These are phyloP conservation scores for Clathrospora elynae DNA, from an alignment of 2,329 filamentous ascomycete genomes.

Conservation along the genomic window DNA sequence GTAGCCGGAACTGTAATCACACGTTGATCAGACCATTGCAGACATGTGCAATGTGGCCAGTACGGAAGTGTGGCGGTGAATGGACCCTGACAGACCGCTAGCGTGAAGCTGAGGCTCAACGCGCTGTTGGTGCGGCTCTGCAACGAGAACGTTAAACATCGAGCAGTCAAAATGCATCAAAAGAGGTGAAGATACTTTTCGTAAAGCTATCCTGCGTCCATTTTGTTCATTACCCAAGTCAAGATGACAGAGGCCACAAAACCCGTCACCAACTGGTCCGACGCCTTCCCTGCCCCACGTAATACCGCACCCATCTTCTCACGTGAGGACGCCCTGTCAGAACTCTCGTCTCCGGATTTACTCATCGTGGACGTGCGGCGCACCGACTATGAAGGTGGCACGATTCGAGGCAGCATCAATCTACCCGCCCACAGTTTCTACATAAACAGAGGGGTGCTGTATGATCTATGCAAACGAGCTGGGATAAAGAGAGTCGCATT, in stretches of 20 bases:
- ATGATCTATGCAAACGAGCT: constrained; percentile 52
- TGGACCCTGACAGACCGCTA: constrained; percentile 19
- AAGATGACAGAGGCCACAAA: constrained; percentile 29
- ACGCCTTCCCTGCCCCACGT: constrained; percentile 50
- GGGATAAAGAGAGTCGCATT: constrained; percentile 55
- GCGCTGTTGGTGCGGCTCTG: constrained; percentile 13
- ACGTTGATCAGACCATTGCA: constrained; percentile 38
- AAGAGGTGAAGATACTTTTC: no score
- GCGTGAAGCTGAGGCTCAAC: constrained; percentile 17
- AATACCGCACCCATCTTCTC: constrained; percentile 48
- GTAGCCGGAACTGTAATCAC: constrained; percentile 38
- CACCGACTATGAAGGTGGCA: constrained; percentile 55
- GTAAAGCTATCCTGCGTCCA: no score
- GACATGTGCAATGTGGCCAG: constrained; percentile 42
- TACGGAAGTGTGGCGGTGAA: constrained; percentile 30
- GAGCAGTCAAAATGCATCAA: no score
- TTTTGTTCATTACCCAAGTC: no score
- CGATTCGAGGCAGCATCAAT: constrained; percentile 54
- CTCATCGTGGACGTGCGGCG: constrained; percentile 54
- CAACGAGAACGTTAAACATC: background rate
- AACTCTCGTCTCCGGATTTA: constrained; percentile 45
- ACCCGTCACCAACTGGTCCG: constrained; percentile 43
- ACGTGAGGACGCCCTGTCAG: constrained; percentile 43
- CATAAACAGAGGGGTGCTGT: constrained; percentile 52
- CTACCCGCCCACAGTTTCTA: constrained; percentile 56